phyloP scores from a whole-genome alignment of 805 yeast genomes.

The Lipomyces chichibuensis region DNA sequence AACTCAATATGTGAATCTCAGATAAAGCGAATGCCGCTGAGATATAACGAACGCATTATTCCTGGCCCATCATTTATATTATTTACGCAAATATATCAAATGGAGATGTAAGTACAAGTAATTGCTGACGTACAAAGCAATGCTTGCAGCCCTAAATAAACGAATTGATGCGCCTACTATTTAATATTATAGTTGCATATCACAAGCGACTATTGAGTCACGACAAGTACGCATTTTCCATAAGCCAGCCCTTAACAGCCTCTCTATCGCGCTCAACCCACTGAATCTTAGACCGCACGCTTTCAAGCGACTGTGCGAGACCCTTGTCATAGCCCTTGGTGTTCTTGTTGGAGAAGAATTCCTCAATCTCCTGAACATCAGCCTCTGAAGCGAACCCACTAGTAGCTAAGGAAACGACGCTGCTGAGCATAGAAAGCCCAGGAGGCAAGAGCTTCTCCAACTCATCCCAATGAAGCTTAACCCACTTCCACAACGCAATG shows the following conservation, averaged over 20 bases:
- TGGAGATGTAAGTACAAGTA: neutral
- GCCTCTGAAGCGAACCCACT: slow-evolving; percentile 62
- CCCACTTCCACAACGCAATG: slow-evolving; percentile 73
- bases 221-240: slow-evolving; percentile 27
- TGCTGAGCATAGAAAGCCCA: slow-evolving; percentile 75
- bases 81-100: too few relatives aligned
- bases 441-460: slow-evolving; percentile 74
- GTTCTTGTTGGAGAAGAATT: slow-evolving; percentile 54
- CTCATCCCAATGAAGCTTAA: slow-evolving; percentile 68
- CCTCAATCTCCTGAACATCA: slow-evolving; percentile 46
- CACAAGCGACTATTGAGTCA: slow-evolving; percentile 18
- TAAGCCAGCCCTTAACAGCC: slow-evolving; percentile 40
- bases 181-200: neutral
- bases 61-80: neutral
- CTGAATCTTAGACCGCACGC: slow-evolving; percentile 52
- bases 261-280: slow-evolving; percentile 53
- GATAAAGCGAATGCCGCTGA: neutral
- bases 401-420: slow-evolving; percentile 66
- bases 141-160: neutral
- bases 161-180: neutral
- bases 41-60: neutral
- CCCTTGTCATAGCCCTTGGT: slow-evolving; percentile 64
- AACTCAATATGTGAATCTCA: too few relatives aligned
- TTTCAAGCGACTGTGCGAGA: slow-evolving; percentile 60
- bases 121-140: neutral